Evolutionary conservation across 1,139 yeast genomes (phyloP).

Genomic region (Maudiozyma humilis): DNA sequence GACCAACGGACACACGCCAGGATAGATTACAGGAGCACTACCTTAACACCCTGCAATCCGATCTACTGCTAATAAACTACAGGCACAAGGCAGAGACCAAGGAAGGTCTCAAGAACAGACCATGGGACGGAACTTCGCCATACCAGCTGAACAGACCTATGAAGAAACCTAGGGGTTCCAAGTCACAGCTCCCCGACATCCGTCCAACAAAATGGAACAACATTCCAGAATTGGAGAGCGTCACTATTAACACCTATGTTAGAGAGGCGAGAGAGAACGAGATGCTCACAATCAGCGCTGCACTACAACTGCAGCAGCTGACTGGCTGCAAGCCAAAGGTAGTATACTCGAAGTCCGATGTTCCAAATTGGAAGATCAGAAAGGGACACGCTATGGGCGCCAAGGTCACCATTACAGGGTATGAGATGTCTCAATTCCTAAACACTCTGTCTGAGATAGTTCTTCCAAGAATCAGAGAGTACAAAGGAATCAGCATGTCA

Average conservation of each 20-base stretch:
- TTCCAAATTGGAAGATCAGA: slow-evolving; percentile 81
- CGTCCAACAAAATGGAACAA: slow-evolving; percentile 56
- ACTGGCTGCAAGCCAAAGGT: slow-evolving; percentile 80
- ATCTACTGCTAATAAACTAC: slow-evolving; percentile 69
- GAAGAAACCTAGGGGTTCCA: slow-evolving; percentile 56
- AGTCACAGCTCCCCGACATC: slow-evolving; percentile 64
- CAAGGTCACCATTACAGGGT: slow-evolving; percentile 66
- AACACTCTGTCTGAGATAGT: slow-evolving; percentile 85
- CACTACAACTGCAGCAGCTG: slow-evolving; percentile 80
- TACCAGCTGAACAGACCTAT: slow-evolving; percentile 76
- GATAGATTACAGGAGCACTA: slow-evolving; percentile 81
- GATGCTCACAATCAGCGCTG: slow-evolving; percentile 69
- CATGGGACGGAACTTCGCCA: slow-evolving; percentile 81
- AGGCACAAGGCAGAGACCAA: slow-evolving; percentile 47
- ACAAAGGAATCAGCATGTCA: slow-evolving; percentile 63
- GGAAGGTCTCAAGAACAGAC: slow-evolving; percentile 66
- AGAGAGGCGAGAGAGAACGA: slow-evolving; percentile 65
- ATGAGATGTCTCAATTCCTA: slow-evolving; percentile 79
- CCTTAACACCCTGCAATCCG: slow-evolving; percentile 61
- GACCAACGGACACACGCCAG: slow-evolving; percentile 62
- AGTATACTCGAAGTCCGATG: slow-evolving; percentile 68
- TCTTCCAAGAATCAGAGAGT: slow-evolving; percentile 85
- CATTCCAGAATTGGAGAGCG: slow-evolving; percentile 60
- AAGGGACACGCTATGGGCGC: slow-evolving; percentile 92
- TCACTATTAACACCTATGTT: slow-evolving; percentile 69